Percentiles rank a stretch among this genome's conserved stretches.
phyloP scores from a whole-genome alignment of 768 basidiomycete species.

The Mycena indigotica region DNA sequence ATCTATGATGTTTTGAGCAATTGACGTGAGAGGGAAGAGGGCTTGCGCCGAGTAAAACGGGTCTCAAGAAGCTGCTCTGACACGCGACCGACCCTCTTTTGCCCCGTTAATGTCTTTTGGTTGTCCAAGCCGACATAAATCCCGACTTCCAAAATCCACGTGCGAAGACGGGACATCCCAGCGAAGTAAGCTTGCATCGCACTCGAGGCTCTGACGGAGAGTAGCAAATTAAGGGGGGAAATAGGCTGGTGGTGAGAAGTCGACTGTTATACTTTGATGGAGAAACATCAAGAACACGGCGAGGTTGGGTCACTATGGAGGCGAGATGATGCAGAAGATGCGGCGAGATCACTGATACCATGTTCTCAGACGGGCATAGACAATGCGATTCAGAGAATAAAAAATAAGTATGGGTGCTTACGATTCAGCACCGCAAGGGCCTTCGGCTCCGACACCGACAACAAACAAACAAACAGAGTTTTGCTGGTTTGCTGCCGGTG shows the following conservation, averaged over 20 bases:
- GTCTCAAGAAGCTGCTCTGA: neutral
- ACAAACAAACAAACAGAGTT: no score
- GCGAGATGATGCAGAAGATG: neutral
- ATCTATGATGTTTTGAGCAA: neutral
- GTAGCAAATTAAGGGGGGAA: no score
- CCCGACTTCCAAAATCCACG: no score
- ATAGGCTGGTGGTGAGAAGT: neutral
- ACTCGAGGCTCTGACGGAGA: no score
- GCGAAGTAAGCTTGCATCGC: no score
- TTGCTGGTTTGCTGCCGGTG: no score
- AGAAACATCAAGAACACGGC: neutral
- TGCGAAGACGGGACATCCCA: neutral
- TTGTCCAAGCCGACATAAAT: no score
- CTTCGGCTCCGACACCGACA: no score
- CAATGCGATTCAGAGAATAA: no score
- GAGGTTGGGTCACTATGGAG: neutral
- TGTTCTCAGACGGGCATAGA: neutral
- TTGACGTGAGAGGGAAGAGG: neutral
- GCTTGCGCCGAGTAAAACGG: neutral
- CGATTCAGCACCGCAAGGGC: no score
- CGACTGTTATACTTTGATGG: neutral
- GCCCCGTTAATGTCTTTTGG: no score
- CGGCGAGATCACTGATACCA: neutral
- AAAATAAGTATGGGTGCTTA: no score
- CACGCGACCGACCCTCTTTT: neutral